Evolutionary conservation across 1,139 yeast genomes (phyloP).

Genomic region (Zygosaccharomyces pseudobailii): DNA sequence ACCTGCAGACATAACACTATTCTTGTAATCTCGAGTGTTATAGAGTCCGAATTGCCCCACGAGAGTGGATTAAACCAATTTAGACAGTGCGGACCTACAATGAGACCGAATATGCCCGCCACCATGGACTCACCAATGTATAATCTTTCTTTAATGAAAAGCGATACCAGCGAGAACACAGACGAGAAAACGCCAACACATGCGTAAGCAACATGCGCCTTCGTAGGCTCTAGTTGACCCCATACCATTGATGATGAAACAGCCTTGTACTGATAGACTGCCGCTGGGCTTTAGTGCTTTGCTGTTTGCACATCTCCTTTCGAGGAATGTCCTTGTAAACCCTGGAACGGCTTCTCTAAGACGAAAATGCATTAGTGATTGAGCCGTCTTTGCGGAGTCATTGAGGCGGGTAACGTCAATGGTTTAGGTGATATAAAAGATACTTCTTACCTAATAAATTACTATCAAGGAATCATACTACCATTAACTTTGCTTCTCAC

Average conservation of each 20-base stretch:
- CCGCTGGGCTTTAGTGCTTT: background rate
- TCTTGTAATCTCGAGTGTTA: constrained; percentile 84
- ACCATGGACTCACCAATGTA: constrained; percentile 96
- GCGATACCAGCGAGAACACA: constrained; percentile 80
- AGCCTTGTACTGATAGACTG: background rate
- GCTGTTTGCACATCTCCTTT: background rate
- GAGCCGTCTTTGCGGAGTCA: constrained; percentile 1
- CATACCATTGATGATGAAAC: constrained; percentile 32
- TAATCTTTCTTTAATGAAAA: constrained; percentile 81
- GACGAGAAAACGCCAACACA: constrained; percentile 87
- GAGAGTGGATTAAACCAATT: constrained; percentile 81
- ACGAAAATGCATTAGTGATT: background rate
- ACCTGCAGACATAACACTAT: constrained; percentile 88
- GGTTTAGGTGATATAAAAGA: background rate
- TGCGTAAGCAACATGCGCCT: constrained; percentile 88
- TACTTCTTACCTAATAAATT: background rate
- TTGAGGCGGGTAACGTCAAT: background rate
- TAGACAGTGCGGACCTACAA: constrained; percentile 89
- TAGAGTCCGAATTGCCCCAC: constrained; percentile 88
- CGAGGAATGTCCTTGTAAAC: background rate
- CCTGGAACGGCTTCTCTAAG: background rate
- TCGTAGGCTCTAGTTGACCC: constrained; percentile 41
- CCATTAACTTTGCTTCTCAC: constrained; percentile 26
- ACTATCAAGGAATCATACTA: background rate
- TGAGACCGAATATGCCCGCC: constrained; percentile 85